A percentile compares a stretch with the other conserved stretches of the same genome.
These are phyloP conservation scores for Nicotiana attenuata DNA, from an alignment of 257 asterid species.

Conservation along the genomic window DNA sequence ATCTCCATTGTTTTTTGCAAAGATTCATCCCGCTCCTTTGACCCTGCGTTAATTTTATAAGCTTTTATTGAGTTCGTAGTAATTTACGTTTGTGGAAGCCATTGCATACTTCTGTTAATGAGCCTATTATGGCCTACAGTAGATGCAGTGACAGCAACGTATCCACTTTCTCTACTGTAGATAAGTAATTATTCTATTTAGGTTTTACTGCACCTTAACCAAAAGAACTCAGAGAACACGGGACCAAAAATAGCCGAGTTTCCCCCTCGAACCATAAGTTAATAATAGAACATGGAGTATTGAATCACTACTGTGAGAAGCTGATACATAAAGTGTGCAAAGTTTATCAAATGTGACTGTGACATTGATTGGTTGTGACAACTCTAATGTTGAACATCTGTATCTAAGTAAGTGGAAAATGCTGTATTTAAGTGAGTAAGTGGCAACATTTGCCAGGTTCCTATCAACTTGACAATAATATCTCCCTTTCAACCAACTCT, in stretches of 20 bases:
- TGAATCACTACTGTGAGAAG: not conserved
- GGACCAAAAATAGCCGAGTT: not conserved
- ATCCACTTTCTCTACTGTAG: not conserved
- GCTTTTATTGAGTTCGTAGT: not conserved
- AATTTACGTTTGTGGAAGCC: not conserved
- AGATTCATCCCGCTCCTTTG: not conserved
- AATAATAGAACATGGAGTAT: not conserved
- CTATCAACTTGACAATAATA: slow-evolving; percentile 37
- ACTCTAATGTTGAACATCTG: not conserved
- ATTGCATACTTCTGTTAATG: no score
- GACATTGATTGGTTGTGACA: not conserved
- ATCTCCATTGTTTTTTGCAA: no score
- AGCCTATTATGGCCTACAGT: not conserved
- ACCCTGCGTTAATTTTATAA: not conserved
- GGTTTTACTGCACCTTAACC: no score
- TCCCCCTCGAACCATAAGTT: not conserved
- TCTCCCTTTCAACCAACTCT: slow-evolving; percentile 51
- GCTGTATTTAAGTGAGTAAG: not conserved
- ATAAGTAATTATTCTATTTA: no score
- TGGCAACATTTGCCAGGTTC: not conserved
- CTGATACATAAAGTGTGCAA: not conserved
- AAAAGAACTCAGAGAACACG: no score
- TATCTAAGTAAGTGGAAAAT: not conserved
- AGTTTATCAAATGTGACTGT: not conserved
- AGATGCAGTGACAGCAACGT: not conserved